Percentiles rank a stretch among this genome's conserved stretches.
Conservation (phyloP, 345 rosid species). For the Brassica rapa region DNA sequence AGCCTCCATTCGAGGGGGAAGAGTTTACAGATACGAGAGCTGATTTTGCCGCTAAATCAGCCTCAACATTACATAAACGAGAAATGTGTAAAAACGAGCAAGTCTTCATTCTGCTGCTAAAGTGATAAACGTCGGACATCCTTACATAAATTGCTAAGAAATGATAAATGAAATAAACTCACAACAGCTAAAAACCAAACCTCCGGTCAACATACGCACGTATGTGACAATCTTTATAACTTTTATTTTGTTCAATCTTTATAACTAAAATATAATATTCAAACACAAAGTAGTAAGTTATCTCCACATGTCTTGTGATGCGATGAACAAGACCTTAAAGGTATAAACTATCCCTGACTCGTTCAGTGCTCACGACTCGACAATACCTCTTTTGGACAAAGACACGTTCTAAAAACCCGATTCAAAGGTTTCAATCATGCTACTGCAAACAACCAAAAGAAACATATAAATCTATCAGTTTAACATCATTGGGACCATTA, state of each 20-base stretch:
- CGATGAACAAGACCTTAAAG: constrained; percentile 19
- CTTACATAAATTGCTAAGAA: constrained; percentile 2
- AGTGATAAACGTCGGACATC: background rate
- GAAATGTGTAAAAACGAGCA: too few relatives aligned
- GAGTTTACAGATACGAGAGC: too few relatives aligned
- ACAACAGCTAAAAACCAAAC: constrained; percentile 33
- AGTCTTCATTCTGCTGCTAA: too few relatives aligned
- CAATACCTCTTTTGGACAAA: constrained; percentile 32
- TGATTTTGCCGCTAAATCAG: too few relatives aligned
- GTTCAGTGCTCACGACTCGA: constrained; percentile 31
- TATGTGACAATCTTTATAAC: constrained; percentile 15
- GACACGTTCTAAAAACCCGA: constrained; percentile 33
- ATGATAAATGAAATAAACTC: constrained; percentile 13
- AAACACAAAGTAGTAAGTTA: constrained; percentile 26
- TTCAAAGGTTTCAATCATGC: constrained; percentile 39
- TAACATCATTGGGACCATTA: constrained; percentile 36
- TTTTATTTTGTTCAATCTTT: constrained; percentile 1
- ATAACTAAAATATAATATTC: constrained; percentile 20
- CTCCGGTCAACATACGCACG: constrained; percentile 22
- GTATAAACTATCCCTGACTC: constrained; percentile 33
- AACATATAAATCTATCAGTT: constrained; percentile 41
- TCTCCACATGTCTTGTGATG: constrained; percentile 36
- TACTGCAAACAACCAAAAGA: constrained; percentile 34
- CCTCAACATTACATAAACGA: too few relatives aligned
- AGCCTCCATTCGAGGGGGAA: too few relatives aligned